Evolutionary conservation across 2,329 filamentous ascomycete genomes (phyloP).

Genomic region (Coniochaeta sp.): DNA sequence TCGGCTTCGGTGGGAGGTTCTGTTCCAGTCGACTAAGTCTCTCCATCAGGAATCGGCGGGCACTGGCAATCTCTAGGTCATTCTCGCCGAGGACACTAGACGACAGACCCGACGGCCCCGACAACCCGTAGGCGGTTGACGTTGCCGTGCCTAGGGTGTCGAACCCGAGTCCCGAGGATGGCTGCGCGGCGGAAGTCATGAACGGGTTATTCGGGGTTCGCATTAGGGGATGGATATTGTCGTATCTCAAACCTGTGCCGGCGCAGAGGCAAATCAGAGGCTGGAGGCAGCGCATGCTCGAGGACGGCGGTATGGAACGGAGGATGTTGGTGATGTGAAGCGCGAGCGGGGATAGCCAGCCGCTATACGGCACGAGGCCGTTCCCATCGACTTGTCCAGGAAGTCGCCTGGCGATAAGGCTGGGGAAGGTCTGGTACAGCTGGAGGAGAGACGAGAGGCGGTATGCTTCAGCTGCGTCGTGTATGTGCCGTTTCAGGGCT

Average conservation of each 20-base stretch:
- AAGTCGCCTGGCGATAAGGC: slow-evolving; percentile 13
- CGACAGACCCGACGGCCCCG: background rate
- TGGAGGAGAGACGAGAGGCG: slow-evolving; percentile 19
- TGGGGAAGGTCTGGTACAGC: slow-evolving; percentile 19
- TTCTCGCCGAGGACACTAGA: background rate
- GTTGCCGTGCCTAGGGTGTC: background rate
- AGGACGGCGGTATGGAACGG: slow-evolving; percentile 10
- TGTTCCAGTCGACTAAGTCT: slow-evolving; percentile 30
- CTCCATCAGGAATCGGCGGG: slow-evolving; percentile 30
- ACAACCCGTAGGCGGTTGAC: background rate
- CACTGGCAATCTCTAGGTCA: slow-evolving; percentile 28
- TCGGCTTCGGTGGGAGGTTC: slow-evolving; percentile 32
- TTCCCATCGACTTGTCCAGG: slow-evolving; percentile 11
- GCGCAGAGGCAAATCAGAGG: slow-evolving; percentile 19
- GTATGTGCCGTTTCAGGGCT: slow-evolving; percentile 5
- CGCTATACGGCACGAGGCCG: slow-evolving; percentile 11
- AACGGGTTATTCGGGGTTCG: background rate
- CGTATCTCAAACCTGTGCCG: slow-evolving; percentile 17
- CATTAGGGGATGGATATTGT: slow-evolving; percentile 11
- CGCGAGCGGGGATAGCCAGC: slow-evolving; percentile 15
- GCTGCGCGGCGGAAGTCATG: background rate
- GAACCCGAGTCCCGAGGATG: background rate
- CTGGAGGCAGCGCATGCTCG: slow-evolving; percentile 18
- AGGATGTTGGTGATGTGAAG: slow-evolving; percentile 17
- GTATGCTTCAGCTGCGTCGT: slow-evolving; percentile 16